Evolutionary conservation across 163 green algal genomes (phyloP), one percentile per base, ranked within the genome.

Genomic region (Coccomyxa subellipsoidea): DNA sequence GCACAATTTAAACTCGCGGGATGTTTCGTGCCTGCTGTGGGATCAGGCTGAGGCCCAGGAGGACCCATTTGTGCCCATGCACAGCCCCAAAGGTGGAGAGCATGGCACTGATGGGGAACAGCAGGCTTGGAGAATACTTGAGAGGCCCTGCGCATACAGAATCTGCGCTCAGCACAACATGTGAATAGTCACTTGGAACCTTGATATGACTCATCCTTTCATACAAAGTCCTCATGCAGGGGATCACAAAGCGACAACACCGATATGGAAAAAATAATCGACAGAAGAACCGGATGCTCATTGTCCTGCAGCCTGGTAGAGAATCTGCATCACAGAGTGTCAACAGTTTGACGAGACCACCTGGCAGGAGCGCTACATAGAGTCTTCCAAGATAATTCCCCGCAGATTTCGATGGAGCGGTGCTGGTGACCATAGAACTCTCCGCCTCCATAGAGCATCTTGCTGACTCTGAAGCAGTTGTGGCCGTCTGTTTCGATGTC

Each of bases 21-120:
- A 1, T 36, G 66, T 27, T 8, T 73, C 29, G 10, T 73, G 66
- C 70, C 70, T 77, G 70, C 10, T 27, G 18, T 54, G 29, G 73
- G 29, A 73, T 34, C 40, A 59, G 10, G 29, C 31, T 7, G 29
- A 47, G 23, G 10, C 15, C 32, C 21, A 72, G 29, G 15, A 40
- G 35, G 39, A 81, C 10, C n/a, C 54, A 32, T 4, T n/a, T 47
- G 40, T 72, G 39, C 10, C 76, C 76, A 72, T 81, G 36, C 6
- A 38, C 29, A 15, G 39, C 76, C 9, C 76, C 76, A 38, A 73
- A 71, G 32, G 54, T 72, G 9, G 76, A 81, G 7, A 81, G 47
- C 12, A 40, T 32, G 8, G 76, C 40, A 38, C 39, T 29, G 27
- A 72, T 21, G 10, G 76, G 76, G 18, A 81, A 15, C 2, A 81